These are phyloP conservation scores for Maudiozyma pseudohumilis DNA, from an alignment of 805 yeast species.

Conservation along the genomic window DNA sequence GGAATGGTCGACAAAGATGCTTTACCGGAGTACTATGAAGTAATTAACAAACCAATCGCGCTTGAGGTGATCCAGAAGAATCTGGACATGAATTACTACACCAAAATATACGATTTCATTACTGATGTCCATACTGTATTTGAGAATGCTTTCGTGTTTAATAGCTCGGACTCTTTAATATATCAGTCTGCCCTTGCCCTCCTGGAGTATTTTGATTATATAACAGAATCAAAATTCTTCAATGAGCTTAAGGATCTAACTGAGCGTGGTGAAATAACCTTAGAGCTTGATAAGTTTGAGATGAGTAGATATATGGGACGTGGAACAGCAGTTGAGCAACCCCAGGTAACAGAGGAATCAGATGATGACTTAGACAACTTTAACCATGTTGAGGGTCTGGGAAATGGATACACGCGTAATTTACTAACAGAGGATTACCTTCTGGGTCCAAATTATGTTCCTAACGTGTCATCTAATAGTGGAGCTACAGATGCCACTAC, in stretches of 20 bases:
- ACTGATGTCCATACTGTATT: constrained; percentile 56
- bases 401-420: constrained; percentile 27
- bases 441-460: constrained; percentile 14
- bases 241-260: constrained; percentile 22
- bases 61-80: constrained; percentile 47
- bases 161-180: constrained; percentile 62
- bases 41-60: constrained; percentile 67
- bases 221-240: constrained; percentile 20
- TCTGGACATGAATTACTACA: constrained; percentile 42
- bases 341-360: neutral
- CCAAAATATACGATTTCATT: constrained; percentile 48
- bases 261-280: constrained; percentile 25
- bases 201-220: constrained; percentile 38
- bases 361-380: constrained; percentile 20
- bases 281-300: constrained; percentile 25
- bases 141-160: constrained; percentile 68
- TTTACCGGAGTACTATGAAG: constrained; percentile 72
- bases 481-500: neutral
- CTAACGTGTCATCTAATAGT: neutral
- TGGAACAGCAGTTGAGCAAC: neutral
- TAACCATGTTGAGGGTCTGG: constrained; percentile 26
- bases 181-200: constrained; percentile 61
- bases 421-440: constrained; percentile 24
- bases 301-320: constrained; percentile 19
- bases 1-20: constrained; percentile 59